A percentile compares a stretch with the other conserved stretches of the same genome.
Evolutionary conservation across 148 eudicot species (phyloP).

Genomic region (Rhododendron simsii): DNA sequence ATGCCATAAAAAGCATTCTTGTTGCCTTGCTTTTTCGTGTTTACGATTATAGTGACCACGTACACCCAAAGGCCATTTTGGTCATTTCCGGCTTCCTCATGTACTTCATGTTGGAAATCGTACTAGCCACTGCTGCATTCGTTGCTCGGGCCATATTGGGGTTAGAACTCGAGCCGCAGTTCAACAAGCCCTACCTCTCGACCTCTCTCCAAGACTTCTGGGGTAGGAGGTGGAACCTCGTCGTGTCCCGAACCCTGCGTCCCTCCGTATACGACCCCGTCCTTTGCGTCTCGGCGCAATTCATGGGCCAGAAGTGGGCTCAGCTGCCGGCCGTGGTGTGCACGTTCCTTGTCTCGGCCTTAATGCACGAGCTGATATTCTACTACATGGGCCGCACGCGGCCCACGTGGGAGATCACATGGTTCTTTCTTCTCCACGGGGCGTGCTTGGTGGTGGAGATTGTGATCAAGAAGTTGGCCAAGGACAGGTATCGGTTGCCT

Average conservation of each 20-base stretch:
- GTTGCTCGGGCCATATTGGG: slow-evolving; percentile 21
- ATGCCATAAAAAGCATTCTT: slow-evolving; percentile 29
- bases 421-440: too few species aligned
- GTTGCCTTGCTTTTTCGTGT: slow-evolving; percentile 21
- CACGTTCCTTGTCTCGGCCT: too few species aligned
- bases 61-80: slow-evolving; percentile 34
- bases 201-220: slow-evolving; percentile 62
- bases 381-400: too few species aligned
- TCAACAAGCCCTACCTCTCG: slow-evolving; percentile 51
- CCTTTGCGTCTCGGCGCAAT: too few species aligned
- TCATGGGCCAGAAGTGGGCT: too few species aligned
- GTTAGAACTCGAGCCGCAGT: slow-evolving; percentile 42
- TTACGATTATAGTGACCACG: background rate
- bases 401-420: too few species aligned
- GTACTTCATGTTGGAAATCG: slow-evolving; percentile 39
- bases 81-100: slow-evolving; percentile 32
- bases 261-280: too few species aligned
- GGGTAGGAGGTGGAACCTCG: slow-evolving; percentile 33
- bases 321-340: too few species aligned
- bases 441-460: too few species aligned
- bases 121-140: slow-evolving; percentile 25
- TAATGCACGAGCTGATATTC: too few species aligned
- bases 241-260: too few species aligned
- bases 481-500: slow-evolving; percentile 17
- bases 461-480: too few species aligned